Evolutionary conservation across 768 basidiomycete species (phyloP).

Genomic region (Lentinula boryana): DNA sequence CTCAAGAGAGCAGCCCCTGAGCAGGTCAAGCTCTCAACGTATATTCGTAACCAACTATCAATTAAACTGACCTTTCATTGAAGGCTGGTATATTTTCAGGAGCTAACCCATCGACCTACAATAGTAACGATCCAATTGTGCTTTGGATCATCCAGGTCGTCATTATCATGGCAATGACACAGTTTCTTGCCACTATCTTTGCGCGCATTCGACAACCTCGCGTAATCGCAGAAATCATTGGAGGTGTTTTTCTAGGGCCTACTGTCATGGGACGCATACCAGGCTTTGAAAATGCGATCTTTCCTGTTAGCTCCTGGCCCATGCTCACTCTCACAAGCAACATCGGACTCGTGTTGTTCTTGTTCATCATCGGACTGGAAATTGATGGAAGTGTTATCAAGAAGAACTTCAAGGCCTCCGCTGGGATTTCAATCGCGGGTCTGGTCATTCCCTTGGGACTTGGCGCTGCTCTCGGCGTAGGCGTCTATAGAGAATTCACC

Average conservation of each 20-base stretch:
- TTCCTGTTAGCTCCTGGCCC: conserved; percentile 45
- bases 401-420: conserved; percentile 53
- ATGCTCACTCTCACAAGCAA: conserved; percentile 68
- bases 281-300: conserved; percentile 55
- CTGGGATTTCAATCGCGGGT: conserved; percentile 59
- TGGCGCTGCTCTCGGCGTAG: conserved; percentile 70
- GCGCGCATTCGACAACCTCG: conserved; percentile 75
- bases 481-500: conserved; percentile 67
- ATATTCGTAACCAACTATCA: not conserved
- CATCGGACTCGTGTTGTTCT: conserved; percentile 70
- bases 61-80: not conserved
- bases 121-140: conserved; percentile 58
- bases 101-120: conserved; percentile 62
- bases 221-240: conserved; percentile 93
- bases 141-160: conserved; percentile 76
- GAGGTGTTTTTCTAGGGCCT: conserved; percentile 81
- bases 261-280: conserved; percentile 78
- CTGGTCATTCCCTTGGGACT: conserved; percentile 75
- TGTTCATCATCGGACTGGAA: conserved; percentile 84
- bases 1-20: conserved; percentile 37
- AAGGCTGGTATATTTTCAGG: conserved; percentile 78
- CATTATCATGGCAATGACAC: conserved; percentile 77
- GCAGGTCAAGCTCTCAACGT: conserved; percentile 27
- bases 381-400: conserved; percentile 68
- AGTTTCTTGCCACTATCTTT: conserved; percentile 62